Evolutionary conservation across 805 yeast species (phyloP), one percentile per base, ranked within the genome.

Genomic region (Limtongia smithiae): DNA sequence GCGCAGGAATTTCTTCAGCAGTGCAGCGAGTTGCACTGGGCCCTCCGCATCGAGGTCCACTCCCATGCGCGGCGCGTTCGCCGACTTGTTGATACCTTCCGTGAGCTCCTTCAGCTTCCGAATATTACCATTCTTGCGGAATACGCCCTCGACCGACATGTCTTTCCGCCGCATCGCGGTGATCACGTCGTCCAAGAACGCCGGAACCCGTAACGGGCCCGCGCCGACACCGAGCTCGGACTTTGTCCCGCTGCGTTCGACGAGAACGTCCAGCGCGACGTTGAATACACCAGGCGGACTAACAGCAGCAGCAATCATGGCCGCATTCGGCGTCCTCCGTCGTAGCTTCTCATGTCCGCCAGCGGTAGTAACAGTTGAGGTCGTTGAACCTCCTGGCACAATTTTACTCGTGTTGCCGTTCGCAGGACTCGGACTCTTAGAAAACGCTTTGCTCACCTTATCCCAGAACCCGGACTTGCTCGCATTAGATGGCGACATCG

Each of bases 41-140:
- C 81, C 82, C 65, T 91, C 96, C 44, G 71, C 75, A 20, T 44
- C 55, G 3, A 60, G 46, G 14, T 40, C 35, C 3, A 40, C 41
- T 12, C 46, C 48, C 6, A 33, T n/a, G 17, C 36, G 24, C 14
- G 21, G n/a, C 17, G 40, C 12, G 8, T 37, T 28, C 59, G 82
- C 81, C 1, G 96, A 95, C 38, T 75, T 71, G 67, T 93, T 93
- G 57, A 91, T 83, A 41, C 72, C 76, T 46, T 80, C 87, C 0
- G 88, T 78, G 50, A 90, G 69, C 57, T 82, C 85, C 59, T 83
- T 79, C 43, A 91, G 71, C 38, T 85, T 77, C 60, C 89, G 81
- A 62, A 93, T 90, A 64, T 93, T 93, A 62, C 99, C 99, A 64
- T 93, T 93, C 63, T 90, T 84, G 61, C 99, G 79, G 76, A 93